Base-by-base conservation (phyloP, 2,329 filamentous ascomycete species). In the Clarireedia paspali region DNA sequence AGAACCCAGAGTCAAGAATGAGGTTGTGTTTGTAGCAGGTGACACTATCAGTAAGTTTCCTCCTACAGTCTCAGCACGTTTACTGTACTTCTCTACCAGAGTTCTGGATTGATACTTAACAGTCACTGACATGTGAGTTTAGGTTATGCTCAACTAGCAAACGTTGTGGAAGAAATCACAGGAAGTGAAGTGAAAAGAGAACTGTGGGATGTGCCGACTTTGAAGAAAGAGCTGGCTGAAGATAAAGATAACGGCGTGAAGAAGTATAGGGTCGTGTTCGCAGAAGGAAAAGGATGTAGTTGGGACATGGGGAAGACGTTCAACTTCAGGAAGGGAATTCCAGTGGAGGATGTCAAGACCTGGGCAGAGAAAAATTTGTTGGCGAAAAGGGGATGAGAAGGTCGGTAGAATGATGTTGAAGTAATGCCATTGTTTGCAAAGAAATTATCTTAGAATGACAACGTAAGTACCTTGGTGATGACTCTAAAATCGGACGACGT, bases 241-340 rank as follows among this genome's bases (percentile, higher is more conserved):
- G 69, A 72, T 0, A 63, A 70, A 47, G 70, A 68, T 0, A 74
- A 80, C 62, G 65, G 64, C 2, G 72, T 85, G 64, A 73, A 75
- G 62, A 85, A 81, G 70, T 88, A 88, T 68, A 72, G 80, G 23
- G 71, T 78, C 59, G 77, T 83, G 0, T 87, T 87, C 72, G 81
- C 76, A 1, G 71, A 77, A 54, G 81, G 80, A 0, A 71, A 68
- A 6, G 84, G 84, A 0, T 77, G 85, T 5, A 75, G 75, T 40
- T 88, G 84, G 84, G 74, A 77, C 6, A 70, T 73, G 64, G 66
- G 72, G 9, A 65, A 64, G 59, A 85, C 81, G 6, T 73, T 81
- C 60, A 87, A 85, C 67, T 59, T 63, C 2, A 63, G 75, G 65
- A 69, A 75, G 39, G 74, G 73, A 0, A 77, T 85, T 26, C 49